Base-by-base conservation (phyloP, 345 rosid genomes). In the Hibiscus trionum region DNA sequence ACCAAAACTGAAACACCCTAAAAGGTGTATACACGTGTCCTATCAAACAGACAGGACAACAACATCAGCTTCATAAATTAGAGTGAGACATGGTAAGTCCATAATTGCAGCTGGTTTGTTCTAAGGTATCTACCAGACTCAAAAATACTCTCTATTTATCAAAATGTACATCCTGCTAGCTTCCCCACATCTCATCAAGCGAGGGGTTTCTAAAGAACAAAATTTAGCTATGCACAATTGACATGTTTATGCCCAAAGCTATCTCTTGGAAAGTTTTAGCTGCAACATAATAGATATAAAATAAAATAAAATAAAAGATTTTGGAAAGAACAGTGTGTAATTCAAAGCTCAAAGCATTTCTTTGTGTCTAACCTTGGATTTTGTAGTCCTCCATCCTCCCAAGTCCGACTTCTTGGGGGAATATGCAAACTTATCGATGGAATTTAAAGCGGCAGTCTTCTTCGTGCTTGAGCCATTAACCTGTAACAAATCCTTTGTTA, bases 371-470 rank as follows among this genome's bases (percentile, higher is more conserved):
- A 90, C 93, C 92, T 95, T 89, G 53, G 97, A 75, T 83, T 82
- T 88, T 37, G 98, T 92, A 39, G 87, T 83, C 70, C 99, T 90
- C 97, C 98, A 92, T 57, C 96, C 98, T 50, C 86, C 88, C 21
- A 80, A 70, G 37, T 61, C 77, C 66, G 76, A 64, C 59, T 74
- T 80, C 35, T 15, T 78, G 5, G 90, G 87, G 27, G 88, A 80
- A 73, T 80, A 92, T 31, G 96, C 66, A 80, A 88, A 91, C 61
- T 70, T 81, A 8, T 82, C 90, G 53, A 88, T 83, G 82, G 87
- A 72, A 74, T 79, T 82, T 4, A 86, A 75, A 66, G 64, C 66
- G 14, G 82, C 81, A 37, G 33, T 71, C 74, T 81, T 88, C 44
- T 82, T 83, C 72, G 33, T 66, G 44, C 47, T 66, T 61, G 76